Percentiles rank a stretch among this genome's conserved stretches.
These are phyloP conservation scores for Starmerella powellii DNA, from an alignment of 805 yeast species.

Conservation along the genomic window DNA sequence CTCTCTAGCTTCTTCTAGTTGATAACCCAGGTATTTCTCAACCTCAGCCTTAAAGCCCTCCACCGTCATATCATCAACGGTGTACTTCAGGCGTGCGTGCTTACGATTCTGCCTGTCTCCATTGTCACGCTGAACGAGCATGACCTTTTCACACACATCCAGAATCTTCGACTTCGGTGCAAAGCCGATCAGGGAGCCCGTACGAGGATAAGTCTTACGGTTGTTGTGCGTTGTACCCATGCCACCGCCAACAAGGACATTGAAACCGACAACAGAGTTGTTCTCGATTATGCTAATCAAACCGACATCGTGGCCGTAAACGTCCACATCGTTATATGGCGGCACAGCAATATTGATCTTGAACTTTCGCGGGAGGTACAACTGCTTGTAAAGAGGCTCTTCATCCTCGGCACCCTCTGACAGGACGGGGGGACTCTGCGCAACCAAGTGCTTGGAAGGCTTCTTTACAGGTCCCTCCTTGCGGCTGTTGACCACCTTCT, in stretches of 20 bases:
- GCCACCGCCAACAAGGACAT: slow-evolving; percentile 92
- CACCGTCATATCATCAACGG: slow-evolving; percentile 87
- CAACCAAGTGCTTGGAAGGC: slow-evolving; percentile 54
- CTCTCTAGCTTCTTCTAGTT: slow-evolving; percentile 56
- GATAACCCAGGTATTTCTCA: slow-evolving; percentile 70
- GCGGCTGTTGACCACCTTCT: slow-evolving; percentile 51
- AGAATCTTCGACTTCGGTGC: slow-evolving; percentile 55
- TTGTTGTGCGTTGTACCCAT: slow-evolving; percentile 98
- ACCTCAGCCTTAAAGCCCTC: slow-evolving; percentile 68
- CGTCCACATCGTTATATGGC: slow-evolving; percentile 93
- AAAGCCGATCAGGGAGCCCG: slow-evolving; percentile 80
- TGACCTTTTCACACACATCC: slow-evolving; percentile 74
- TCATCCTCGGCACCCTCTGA: slow-evolving; percentile 40
- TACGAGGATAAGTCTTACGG: slow-evolving; percentile 90
- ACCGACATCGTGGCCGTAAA: slow-evolving; percentile 90
- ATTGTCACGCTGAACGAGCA: slow-evolving; percentile 86
- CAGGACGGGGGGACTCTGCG: slow-evolving; percentile 52
- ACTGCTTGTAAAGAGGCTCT: slow-evolving; percentile 80
- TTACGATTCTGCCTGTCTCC: slow-evolving; percentile 95
- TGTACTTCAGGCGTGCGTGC: slow-evolving; percentile 94
- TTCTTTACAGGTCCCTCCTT: slow-evolving; percentile 62
- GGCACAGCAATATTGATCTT: slow-evolving; percentile 91
- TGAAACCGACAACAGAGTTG: slow-evolving; percentile 63
- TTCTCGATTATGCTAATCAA: slow-evolving; percentile 63
- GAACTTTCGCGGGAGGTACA: slow-evolving; percentile 89